phyloP scores from a whole-genome alignment of 2,329 filamentous ascomycete species.

The Lachnellula arida region DNA sequence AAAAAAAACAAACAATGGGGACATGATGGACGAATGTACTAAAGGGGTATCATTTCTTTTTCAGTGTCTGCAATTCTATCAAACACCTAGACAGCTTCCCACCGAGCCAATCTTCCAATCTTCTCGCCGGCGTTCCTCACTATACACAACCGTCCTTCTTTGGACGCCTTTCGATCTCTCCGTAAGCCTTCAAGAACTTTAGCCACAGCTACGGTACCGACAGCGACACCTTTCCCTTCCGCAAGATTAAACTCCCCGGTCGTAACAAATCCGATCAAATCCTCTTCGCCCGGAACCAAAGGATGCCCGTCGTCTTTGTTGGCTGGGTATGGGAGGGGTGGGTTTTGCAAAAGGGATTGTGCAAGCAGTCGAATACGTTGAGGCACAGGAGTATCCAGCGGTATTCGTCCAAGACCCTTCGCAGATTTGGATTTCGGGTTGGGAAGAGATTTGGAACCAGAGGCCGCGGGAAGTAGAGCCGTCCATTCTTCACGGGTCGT shows the following conservation, averaged over 20 bases:
- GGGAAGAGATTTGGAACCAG: constrained; percentile 21
- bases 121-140: constrained; percentile 76
- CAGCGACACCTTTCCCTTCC: constrained; percentile 68
- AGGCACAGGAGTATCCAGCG: constrained; percentile 28
- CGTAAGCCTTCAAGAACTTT: constrained; percentile 46
- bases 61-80: background rate
- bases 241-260: constrained; percentile 78
- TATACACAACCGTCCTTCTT: constrained; percentile 62
- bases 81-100: constrained; percentile 49
- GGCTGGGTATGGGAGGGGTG: constrained; percentile 36
- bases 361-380: constrained; percentile 40
- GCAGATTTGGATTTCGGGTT: constrained; percentile 21
- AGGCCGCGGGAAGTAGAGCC: constrained; percentile 40
- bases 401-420: constrained; percentile 14
- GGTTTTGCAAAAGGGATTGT: constrained; percentile 43
- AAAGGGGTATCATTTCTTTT: constrained; percentile 3
- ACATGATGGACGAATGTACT: background rate
- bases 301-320: constrained; percentile 47
- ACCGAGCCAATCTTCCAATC: constrained; percentile 72
- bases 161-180: constrained; percentile 20
- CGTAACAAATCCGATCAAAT: constrained; percentile 88
- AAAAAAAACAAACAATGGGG: no score
- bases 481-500: constrained; percentile 70
- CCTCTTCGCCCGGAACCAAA: constrained; percentile 64
- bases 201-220: constrained; percentile 64